These are phyloP conservation scores for Candida loeiensis DNA, from an alignment of 805 yeast species.

Conservation along the genomic window DNA sequence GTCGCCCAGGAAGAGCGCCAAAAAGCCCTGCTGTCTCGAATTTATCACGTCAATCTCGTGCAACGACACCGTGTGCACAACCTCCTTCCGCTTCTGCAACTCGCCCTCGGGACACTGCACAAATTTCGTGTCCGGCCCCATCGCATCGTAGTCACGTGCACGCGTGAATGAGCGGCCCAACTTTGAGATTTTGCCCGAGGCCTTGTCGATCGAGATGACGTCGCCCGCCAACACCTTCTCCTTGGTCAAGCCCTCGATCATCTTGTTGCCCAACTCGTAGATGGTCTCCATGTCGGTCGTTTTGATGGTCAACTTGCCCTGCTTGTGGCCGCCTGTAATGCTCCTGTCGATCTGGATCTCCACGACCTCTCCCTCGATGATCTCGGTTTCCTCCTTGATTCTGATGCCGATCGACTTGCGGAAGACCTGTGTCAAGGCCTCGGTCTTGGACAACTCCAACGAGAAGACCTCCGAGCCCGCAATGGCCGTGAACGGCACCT, in stretches of 20 bases:
- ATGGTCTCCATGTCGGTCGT: constrained; percentile 99
- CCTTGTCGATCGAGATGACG: constrained; percentile 91
- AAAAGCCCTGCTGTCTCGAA: constrained; percentile 95
- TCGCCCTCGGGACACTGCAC: constrained; percentile 99
- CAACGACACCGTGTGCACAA: constrained; percentile 94
- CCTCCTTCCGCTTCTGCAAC: constrained; percentile 90
- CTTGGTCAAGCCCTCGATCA: constrained; percentile 90
- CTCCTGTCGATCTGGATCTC: constrained; percentile 93
- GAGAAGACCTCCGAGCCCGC: constrained; percentile 94
- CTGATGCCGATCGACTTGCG: constrained; percentile 93
- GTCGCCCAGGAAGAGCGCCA: constrained; percentile 92
- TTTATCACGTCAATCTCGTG: constrained; percentile 98
- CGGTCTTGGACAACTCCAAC: constrained; percentile 90
- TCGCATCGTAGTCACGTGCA: constrained; percentile 96
- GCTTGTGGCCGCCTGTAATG: constrained; percentile 95
- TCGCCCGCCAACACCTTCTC: constrained; percentile 98
- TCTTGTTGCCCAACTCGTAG: constrained; percentile 89
- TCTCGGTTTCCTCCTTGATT: constrained; percentile 94
- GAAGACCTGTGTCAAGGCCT: constrained; percentile 93
- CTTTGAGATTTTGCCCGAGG: constrained; percentile 89
- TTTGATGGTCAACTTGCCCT: constrained; percentile 94
- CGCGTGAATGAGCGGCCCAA: constrained; percentile 95
- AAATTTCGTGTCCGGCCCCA: constrained; percentile 97
- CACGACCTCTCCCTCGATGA: constrained; percentile 98
- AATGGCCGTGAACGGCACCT: constrained; percentile 92